phyloP scores from a whole-genome alignment of 495 filamentous ascomycete genomes.

The Xylaria scruposa region DNA sequence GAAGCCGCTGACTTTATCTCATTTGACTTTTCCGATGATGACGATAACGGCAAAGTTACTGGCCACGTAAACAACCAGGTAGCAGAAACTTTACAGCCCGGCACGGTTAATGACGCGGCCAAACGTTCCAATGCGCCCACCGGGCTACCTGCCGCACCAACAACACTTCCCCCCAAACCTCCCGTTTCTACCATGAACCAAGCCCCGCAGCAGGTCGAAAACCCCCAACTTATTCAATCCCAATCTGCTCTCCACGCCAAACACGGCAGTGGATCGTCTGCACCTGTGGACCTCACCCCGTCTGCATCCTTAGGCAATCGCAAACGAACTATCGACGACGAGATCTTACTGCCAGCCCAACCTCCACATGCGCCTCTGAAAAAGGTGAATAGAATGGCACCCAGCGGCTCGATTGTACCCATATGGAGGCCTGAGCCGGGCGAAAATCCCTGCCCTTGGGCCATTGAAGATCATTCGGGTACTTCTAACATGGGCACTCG shows the following conservation, averaged over 20 bases:
- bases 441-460: constrained; percentile 66
- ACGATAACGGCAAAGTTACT: constrained; percentile 28
- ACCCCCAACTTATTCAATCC: not conserved
- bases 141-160: not conserved
- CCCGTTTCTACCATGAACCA: constrained; percentile 12
- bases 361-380: constrained; percentile 52
- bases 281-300: constrained; percentile 37
- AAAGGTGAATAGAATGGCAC: constrained; percentile 48
- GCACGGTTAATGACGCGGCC: not conserved
- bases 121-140: not conserved
- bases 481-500: constrained; percentile 54
- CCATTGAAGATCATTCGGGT: constrained; percentile 54
- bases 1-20: constrained; percentile 81
- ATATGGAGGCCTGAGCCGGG: constrained; percentile 61
- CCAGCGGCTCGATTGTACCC: constrained; percentile 56
- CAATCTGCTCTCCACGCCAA: constrained; percentile 4
- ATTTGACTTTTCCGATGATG: constrained; percentile 67
- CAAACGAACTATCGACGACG: constrained; percentile 76
- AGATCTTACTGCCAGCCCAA: constrained; percentile 55
- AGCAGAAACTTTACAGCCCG: not conserved
- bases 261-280: constrained; percentile 6
- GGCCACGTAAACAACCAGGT: not conserved
- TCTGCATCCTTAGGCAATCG: constrained; percentile 49
- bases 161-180: constrained; percentile 31
- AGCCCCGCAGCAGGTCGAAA: not conserved